Conservation (phyloP, 108 stramenopile genomes). For the Cyclotella cryptica region DNA sequence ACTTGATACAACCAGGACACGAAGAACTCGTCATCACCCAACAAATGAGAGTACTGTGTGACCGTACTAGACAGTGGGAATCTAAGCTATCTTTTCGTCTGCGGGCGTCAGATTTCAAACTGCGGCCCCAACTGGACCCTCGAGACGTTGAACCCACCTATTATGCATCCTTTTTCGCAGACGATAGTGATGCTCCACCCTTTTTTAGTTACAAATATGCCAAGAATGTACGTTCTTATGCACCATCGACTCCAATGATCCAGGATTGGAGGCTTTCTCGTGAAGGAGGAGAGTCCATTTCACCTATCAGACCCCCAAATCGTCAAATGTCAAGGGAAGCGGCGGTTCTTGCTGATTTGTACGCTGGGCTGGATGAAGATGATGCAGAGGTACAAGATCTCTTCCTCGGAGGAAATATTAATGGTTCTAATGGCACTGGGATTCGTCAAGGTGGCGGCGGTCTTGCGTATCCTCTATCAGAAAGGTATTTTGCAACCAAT, state of each 20-base stretch:
- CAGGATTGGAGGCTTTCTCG: constrained; percentile 48
- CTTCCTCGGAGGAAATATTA: constrained; percentile 30
- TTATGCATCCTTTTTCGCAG: constrained; percentile 48
- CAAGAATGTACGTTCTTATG: constrained; percentile 48
- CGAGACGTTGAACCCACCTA: constrained; percentile 63
- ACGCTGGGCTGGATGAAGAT: constrained; percentile 50
- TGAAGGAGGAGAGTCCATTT: constrained; percentile 13
- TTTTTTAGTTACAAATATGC: constrained; percentile 47
- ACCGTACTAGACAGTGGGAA: constrained; percentile 83
- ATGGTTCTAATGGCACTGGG: constrained; percentile 11
- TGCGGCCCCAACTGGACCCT: constrained; percentile 62
- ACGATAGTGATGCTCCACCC: constrained; percentile 40
- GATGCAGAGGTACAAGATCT: constrained; percentile 53
- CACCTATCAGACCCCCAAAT: constrained; percentile 19
- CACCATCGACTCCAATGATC: constrained; percentile 69
- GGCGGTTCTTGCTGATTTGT: constrained; percentile 54
- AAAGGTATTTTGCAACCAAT: constrained; percentile 2
- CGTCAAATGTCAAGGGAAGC: constrained; percentile 34
- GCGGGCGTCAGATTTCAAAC: constrained; percentile 33
- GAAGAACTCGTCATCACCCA: constrained; percentile 58
- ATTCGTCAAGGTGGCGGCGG: constrained; percentile 14
- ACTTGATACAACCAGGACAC: constrained; percentile 37
- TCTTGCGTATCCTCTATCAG: constrained; percentile 27
- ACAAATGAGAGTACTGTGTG: constrained; percentile 61
- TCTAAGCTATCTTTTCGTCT: constrained; percentile 64